Evolutionary conservation across 768 basidiomycete genomes (phyloP).

Genomic region (Postia placenta): DNA sequence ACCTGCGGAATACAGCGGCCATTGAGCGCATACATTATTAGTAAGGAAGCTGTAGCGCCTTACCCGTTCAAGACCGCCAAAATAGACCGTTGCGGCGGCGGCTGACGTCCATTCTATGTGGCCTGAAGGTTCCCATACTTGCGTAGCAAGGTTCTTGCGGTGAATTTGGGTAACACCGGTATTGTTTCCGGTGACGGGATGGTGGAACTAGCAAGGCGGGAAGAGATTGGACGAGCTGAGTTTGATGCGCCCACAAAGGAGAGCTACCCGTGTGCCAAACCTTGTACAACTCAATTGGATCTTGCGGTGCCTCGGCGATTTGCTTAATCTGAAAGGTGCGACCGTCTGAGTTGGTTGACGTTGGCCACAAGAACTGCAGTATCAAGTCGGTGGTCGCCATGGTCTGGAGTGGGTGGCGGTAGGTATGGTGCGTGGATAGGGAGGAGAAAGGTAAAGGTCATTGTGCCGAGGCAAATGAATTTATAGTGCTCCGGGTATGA

Average conservation of each 20-base stretch:
- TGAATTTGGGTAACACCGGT: constrained; percentile 40
- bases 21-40: not conserved
- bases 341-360: constrained; percentile 26
- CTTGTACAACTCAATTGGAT: constrained; percentile 38
- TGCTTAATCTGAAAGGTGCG: constrained; percentile 40
- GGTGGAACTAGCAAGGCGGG: constrained; percentile 11
- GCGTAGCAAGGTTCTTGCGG: constrained; percentile 39
- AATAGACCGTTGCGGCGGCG: constrained; percentile 38
- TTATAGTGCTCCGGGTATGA: not conserved
- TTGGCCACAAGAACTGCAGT: constrained; percentile 32
- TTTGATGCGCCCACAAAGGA: not conserved
- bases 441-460: not conserved
- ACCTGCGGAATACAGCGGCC: constrained; percentile 21
- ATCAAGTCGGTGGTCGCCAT: constrained; percentile 27
- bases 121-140: constrained; percentile 46
- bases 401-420: not conserved
- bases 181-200: constrained; percentile 33
- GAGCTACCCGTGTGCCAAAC: constrained; percentile 16
- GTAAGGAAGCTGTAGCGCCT: too few species aligned
- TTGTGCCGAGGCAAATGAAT: not conserved
- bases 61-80: constrained; percentile 42
- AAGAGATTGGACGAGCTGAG: not conserved
- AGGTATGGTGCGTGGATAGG: not conserved
- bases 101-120: constrained; percentile 46
- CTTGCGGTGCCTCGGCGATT: constrained; percentile 21